A percentile compares a stretch with the other conserved stretches of the same genome.
phyloP scores from a whole-genome alignment of 371 early-diverging fungal genomes.

The Mucor mucedo region DNA sequence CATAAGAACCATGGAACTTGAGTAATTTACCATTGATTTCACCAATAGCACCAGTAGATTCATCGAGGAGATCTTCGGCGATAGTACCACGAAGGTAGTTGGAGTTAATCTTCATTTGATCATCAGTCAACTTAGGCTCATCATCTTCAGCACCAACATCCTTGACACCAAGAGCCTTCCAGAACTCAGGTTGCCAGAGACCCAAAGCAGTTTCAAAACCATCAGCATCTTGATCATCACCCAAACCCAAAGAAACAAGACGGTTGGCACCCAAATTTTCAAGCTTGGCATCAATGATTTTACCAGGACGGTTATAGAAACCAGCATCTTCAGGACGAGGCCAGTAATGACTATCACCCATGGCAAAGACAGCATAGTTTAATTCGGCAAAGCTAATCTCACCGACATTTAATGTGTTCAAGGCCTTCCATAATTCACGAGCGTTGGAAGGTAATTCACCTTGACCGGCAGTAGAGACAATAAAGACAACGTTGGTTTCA shows the following conservation, averaged over 20 bases:
- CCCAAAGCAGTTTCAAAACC: constrained; percentile 84
- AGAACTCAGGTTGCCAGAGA: constrained; percentile 80
- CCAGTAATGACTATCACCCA: constrained; percentile 97
- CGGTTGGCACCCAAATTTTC: constrained; percentile 75
- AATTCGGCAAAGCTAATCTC: constrained; percentile 73
- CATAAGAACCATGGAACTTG: constrained; percentile 96
- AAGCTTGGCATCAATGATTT: constrained; percentile 82
- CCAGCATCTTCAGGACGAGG: constrained; percentile 87
- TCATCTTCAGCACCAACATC: constrained; percentile 70
- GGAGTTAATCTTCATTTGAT: constrained; percentile 88
- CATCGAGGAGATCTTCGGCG: constrained; percentile 80
- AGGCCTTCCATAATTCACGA: constrained; percentile 85
- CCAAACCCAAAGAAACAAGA: constrained; percentile 72
- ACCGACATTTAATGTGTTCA: constrained; percentile 58
- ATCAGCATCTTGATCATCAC: constrained; percentile 94
- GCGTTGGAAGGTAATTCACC: constrained; percentile 94
- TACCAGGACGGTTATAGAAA: constrained; percentile 90
- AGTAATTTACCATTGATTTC: constrained; percentile 90
- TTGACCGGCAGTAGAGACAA: constrained; percentile 91
- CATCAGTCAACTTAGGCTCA: constrained; percentile 77
- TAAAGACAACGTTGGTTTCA: constrained; percentile 78
- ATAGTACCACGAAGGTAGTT: constrained; percentile 93
- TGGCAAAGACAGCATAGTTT: constrained; percentile 81
- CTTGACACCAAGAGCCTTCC: constrained; percentile 80
- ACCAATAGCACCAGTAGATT: constrained; percentile 82